A percentile compares a stretch with the other conserved stretches of the same genome.
Evolutionary conservation across 345 rosid genomes (phyloP).

Genomic region (Gossypioides kirkii): DNA sequence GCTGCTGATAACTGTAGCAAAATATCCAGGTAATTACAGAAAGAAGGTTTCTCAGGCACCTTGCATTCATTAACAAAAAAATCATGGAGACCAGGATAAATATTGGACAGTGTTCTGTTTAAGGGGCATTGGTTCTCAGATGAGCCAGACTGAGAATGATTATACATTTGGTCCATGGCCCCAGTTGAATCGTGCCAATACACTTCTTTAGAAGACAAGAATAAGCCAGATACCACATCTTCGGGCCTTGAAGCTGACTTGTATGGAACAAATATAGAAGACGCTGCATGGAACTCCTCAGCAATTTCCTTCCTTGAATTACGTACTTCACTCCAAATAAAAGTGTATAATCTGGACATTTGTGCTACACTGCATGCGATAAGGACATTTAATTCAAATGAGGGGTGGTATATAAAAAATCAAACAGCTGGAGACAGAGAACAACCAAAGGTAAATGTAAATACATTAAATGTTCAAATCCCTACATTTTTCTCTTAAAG

Average conservation of each 20-base stretch:
- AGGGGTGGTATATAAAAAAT: background rate
- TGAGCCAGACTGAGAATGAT: conserved; percentile 28
- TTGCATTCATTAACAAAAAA: conserved; percentile 78
- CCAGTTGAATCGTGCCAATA: conserved; percentile 86
- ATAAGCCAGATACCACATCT: conserved; percentile 51
- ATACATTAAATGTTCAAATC: background rate
- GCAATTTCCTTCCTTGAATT: conserved; percentile 42
- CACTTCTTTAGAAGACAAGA: conserved; percentile 59
- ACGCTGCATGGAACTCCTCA: conserved; percentile 42
- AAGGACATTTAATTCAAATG: conserved; percentile 18
- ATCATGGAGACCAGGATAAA: conserved; percentile 77
- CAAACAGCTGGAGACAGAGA: background rate
- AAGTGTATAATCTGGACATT: conserved; percentile 71
- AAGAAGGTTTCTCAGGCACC: conserved; percentile 66
- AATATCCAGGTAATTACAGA: conserved; percentile 50
- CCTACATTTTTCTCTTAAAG: background rate
- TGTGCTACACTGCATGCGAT: conserved; percentile 51
- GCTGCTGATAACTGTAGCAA: conserved; percentile 52
- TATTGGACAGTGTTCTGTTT: conserved; percentile 51
- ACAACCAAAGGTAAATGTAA: background rate
- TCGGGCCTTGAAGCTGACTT: conserved; percentile 38
- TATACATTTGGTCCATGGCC: conserved; percentile 42
- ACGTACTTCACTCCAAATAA: conserved; percentile 63
- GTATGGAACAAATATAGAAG: conserved; percentile 72
- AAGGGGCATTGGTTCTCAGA: conserved; percentile 27